phyloP scores from a whole-genome alignment of 768 basidiomycete species.

The Amanita pseudoporphyria region DNA sequence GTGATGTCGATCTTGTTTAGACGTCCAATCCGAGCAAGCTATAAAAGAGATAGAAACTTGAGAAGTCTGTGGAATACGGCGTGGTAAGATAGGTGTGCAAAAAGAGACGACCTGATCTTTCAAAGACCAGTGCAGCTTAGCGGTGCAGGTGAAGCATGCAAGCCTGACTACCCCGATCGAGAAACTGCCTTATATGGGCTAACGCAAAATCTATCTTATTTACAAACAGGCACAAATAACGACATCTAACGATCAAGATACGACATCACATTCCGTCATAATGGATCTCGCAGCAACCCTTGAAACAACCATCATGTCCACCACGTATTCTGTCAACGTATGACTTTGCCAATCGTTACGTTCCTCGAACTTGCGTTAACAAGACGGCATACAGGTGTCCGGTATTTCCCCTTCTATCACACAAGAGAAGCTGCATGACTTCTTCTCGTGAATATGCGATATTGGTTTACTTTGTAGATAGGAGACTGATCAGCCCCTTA shows the following conservation, averaged over 20 bases:
- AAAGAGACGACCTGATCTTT: constrained; percentile 1
- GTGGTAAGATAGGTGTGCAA: background rate
- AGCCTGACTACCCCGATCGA: background rate
- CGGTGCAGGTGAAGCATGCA: background rate
- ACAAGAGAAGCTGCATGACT: constrained; percentile 61
- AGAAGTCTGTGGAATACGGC: background rate
- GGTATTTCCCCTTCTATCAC: constrained; percentile 59
- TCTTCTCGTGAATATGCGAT: constrained; percentile 58
- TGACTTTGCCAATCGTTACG: constrained; percentile 8
- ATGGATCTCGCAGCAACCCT: background rate
- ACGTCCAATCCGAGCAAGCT: background rate
- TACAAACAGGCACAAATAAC: background rate
- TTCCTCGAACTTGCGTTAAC: background rate
- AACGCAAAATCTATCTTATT: background rate
- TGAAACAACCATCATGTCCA: background rate
- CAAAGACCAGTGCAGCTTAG: background rate
- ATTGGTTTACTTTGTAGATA: constrained; percentile 3
- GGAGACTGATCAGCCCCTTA: constrained; percentile 8
- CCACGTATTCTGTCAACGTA: constrained; percentile 28
- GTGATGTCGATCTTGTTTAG: background rate
- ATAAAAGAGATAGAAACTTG: background rate
- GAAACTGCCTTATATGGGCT: background rate
- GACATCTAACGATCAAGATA: background rate
- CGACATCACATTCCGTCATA: background rate
- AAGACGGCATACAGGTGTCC: constrained; percentile 46